These are phyloP conservation scores for Phytophthora tentaculata DNA, from an alignment of 352 stramenopile genomes.

Conservation along the genomic window DNA sequence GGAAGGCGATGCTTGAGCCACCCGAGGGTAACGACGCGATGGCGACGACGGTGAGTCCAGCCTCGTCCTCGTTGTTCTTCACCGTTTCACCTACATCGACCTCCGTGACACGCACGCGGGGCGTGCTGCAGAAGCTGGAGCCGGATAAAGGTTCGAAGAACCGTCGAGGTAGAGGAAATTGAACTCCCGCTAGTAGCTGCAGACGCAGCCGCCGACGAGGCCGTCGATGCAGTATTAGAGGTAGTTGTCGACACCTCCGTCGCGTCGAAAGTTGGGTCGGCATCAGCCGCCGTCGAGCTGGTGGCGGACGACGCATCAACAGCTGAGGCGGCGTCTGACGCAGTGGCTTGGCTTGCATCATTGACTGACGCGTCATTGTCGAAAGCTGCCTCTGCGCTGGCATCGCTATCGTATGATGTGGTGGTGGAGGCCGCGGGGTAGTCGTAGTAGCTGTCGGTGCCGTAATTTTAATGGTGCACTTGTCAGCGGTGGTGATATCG, in stretches of 20 bases:
- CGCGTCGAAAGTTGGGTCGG: conserved; percentile 5
- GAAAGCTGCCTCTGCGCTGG: background rate
- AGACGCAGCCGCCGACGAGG: background rate
- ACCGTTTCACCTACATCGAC: conserved; percentile 46
- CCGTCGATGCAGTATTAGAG: conserved; percentile 3
- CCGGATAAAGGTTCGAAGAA: conserved; percentile 11
- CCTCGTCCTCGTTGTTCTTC: conserved; percentile 54
- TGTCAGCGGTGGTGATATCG: conserved; percentile 4
- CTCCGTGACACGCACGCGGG: conserved; percentile 46
- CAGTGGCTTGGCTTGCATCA: background rate
- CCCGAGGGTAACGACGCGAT: conserved; percentile 41
- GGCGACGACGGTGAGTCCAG: conserved; percentile 49
- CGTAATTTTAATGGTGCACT: conserved; percentile 16
- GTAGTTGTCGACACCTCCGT: conserved; percentile 10
- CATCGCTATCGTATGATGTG: conserved; percentile 12
- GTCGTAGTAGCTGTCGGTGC: conserved; percentile 1
- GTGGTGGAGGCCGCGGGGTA: conserved; percentile 10
- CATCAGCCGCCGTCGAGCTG: conserved; percentile 17
- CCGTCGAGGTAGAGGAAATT: conserved; percentile 4
- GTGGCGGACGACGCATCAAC: conserved; percentile 7
- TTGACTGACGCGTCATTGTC: background rate
- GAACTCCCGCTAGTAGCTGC: too few species aligned
- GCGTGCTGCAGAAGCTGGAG: conserved; percentile 33
- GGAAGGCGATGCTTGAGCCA: conserved; percentile 34
- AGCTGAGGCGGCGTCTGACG: background rate